phyloP scores from a whole-genome alignment of 148 eudicot genomes.

The Chenopodium formosanum region DNA sequence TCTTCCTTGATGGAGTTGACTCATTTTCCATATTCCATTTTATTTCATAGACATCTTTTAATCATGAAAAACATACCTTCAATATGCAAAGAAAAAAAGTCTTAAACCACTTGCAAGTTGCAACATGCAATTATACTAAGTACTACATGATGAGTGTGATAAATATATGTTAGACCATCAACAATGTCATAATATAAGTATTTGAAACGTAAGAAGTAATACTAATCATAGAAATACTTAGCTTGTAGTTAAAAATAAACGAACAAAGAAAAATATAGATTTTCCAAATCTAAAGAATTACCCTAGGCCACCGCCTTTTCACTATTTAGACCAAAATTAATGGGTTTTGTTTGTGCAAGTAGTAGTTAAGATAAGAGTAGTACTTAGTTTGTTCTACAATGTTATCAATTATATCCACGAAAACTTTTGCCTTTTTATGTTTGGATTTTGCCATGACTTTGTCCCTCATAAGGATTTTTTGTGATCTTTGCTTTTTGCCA shows the following conservation, averaged over 20 bases:
- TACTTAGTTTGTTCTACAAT: conserved; percentile 17
- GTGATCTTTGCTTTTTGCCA: conserved; percentile 25
- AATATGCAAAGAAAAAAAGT: too few relatives aligned
- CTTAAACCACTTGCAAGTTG: background rate
- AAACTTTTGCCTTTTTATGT: conserved; percentile 14
- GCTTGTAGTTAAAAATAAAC: background rate
- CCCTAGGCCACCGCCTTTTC: conserved; percentile 27
- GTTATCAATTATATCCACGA: conserved; percentile 26
- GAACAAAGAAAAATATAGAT: background rate
- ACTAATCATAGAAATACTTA: background rate
- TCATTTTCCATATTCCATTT: too few relatives aligned
- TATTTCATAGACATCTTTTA: too few relatives aligned
- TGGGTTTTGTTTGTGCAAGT: background rate
- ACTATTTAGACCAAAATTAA: conserved; percentile 20
- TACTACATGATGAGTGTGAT: background rate
- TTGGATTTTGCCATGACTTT: conserved; percentile 25
- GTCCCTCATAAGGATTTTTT: conserved; percentile 8
- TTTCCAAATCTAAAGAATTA: conserved; percentile 10
- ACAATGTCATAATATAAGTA: background rate
- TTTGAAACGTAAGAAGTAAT: conserved; percentile 14
- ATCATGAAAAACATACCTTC: too few relatives aligned
- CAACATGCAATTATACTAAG: background rate
- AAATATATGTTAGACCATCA: background rate
- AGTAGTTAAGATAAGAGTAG: background rate
- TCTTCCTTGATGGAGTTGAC: too few relatives aligned